Percentiles rank a stretch among this genome's conserved stretches.
phyloP scores from a whole-genome alignment of 2,329 filamentous ascomycete species.

The Rhynchosporium secalis region DNA sequence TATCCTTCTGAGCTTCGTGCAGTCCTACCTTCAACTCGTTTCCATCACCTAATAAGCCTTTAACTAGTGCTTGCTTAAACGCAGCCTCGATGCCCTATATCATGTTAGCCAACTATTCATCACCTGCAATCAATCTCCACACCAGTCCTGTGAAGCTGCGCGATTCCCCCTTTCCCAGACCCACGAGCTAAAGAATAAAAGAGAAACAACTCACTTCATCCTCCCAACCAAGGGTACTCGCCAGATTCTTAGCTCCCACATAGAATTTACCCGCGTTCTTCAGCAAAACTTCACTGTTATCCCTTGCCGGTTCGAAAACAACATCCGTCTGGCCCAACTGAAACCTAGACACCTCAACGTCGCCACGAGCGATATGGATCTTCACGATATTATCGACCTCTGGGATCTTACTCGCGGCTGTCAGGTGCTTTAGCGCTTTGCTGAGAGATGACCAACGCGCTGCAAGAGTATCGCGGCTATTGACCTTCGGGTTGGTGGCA shows the following conservation, averaged over 20 bases:
- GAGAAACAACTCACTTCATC: constrained; percentile 41
- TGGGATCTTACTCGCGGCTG: constrained; percentile 52
- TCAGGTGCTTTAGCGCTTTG: constrained; percentile 50
- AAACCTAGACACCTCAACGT: constrained; percentile 55
- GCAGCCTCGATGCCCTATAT: constrained; percentile 42
- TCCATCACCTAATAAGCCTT: constrained; percentile 46
- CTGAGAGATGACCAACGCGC: constrained; percentile 53
- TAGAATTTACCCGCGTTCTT: constrained; percentile 60
- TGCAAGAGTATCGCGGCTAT: constrained; percentile 26
- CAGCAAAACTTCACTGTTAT: constrained; percentile 49
- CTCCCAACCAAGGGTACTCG: constrained; percentile 42
- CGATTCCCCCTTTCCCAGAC: not conserved
- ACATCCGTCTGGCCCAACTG: constrained; percentile 47
- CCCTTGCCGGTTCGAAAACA: constrained; percentile 44
- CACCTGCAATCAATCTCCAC: not conserved
- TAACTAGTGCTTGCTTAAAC: constrained; percentile 50
- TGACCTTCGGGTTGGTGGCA: constrained; percentile 27
- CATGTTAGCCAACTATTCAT: not conserved
- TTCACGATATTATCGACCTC: constrained; percentile 50
- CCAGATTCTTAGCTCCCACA: constrained; percentile 47
- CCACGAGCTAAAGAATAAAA: not conserved
- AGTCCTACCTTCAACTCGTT: constrained; percentile 29
- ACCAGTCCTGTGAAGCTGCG: not conserved
- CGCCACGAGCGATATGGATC: constrained; percentile 55
- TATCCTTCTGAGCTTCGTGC: not conserved